Base-by-base conservation (phyloP, 1,139 yeast species). In the Geotrichum klebahnii region DNA sequence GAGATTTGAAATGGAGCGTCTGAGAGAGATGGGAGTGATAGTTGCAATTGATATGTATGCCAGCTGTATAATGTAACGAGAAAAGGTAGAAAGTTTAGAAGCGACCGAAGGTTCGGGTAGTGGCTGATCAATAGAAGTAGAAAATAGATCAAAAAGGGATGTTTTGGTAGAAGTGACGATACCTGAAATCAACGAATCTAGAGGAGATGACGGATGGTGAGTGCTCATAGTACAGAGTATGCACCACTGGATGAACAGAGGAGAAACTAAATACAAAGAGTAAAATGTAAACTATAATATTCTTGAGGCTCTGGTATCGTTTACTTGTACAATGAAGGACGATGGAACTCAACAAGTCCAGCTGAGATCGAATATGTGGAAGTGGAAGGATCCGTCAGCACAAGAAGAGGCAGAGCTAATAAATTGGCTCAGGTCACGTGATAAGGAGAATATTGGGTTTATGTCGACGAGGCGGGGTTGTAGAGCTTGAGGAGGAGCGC, bases 171-270 rank as follows among this genome's bases (percentile, higher is more conserved):
- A 16, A 14, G 40, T 19, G 28, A 37, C 26, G 28, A 37, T 12
- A 10, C 23, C 40, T n/a, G 40, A 24, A 20, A 37, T 37, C 16
- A 20, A 33, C 33, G 43, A 24, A 33, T 23, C 33, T 14, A 16
- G 14, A 8, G 36, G n/a, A 5, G 36, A 33, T 33, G 36, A 16
- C 19, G 6, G 29, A 33, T 8, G 19, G 19, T 24, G 17, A 14
- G 33, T 38, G 6, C 32, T 38, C 43, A 38, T 38, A 38, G 31
- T 38, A 38, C 12, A 14, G 22, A 10, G 41, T 3, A 20, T 10
- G 22, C 16, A 8, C 12, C 12, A 8, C 10, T 12, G 12, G 8
- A 28, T 12, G 12, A 28, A 12, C 12, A 28, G 12, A 9, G 19
- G 8, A n/a, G 14, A 8, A n/a, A 6, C 14, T n/a, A 8, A 33